Evolutionary conservation across 2,329 filamentous ascomycete genomes (phyloP).

Genomic region (Metarhizium guizhouense): DNA sequence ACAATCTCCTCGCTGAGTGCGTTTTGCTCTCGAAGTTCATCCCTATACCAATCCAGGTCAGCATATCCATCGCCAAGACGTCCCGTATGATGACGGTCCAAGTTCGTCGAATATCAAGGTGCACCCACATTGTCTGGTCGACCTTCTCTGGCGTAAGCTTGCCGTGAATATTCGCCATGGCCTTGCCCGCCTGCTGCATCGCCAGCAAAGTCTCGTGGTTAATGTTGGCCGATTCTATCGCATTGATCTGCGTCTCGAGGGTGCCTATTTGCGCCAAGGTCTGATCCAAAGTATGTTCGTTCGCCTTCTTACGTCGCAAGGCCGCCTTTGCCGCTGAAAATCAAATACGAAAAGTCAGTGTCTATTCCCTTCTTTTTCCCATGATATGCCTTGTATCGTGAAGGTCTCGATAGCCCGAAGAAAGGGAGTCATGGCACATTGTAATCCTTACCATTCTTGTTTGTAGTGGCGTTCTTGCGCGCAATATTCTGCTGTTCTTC

Average conservation of each 20-base stretch:
- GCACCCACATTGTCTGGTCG: conserved; percentile 80
- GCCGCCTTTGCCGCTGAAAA: conserved; percentile 75
- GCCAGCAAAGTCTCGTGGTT: conserved; percentile 92
- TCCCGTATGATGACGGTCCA: not conserved
- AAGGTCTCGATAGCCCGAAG: not conserved
- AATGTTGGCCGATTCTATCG: conserved; percentile 97
- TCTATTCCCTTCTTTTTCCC: not conserved
- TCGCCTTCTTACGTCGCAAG: conserved; percentile 86
- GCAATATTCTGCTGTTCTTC: conserved; percentile 85
- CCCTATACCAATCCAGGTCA: conserved; percentile 44
- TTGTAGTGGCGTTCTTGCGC: conserved; percentile 73
- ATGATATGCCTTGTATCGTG: conserved; percentile 8
- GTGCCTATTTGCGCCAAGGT: conserved; percentile 84
- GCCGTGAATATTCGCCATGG: conserved; percentile 89
- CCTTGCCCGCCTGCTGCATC: conserved; percentile 83
- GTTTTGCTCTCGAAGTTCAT: conserved; percentile 84
- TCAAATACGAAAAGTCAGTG: conserved; percentile 11
- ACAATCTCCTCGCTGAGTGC: conserved; percentile 89
- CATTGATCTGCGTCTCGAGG: conserved; percentile 89
- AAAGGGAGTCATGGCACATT: not conserved
- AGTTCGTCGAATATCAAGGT: not conserved
- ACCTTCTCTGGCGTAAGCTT: conserved; percentile 91
- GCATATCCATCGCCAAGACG: not conserved
- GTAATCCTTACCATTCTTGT: conserved; percentile 70
- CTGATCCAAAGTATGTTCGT: conserved; percentile 86